Evolutionary conservation across 1,284 basidiomycete species (phyloP).

Genomic region (Trichosporon inkin): DNA sequence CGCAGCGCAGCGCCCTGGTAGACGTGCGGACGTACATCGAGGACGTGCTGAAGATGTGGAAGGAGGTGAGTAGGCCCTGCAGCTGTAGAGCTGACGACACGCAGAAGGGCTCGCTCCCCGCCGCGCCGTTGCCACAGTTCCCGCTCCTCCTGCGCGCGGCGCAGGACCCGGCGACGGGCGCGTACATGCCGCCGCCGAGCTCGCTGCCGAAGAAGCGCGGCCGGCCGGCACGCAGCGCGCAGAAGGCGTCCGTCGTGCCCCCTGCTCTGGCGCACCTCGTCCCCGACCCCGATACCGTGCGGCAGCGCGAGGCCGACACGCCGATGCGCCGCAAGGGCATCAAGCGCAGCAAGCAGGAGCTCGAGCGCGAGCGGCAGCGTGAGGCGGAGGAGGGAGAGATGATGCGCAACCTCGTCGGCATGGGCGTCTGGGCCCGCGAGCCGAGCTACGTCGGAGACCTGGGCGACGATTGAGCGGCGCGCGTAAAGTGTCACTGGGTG

Average conservation of each 20-base stretch:
- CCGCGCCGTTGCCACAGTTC: slow-evolving; percentile 17
- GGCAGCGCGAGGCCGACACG: slow-evolving; percentile 16
- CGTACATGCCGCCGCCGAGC: slow-evolving; percentile 13
- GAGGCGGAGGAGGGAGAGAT: slow-evolving; percentile 28
- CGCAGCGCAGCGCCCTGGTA: slow-evolving; percentile 7
- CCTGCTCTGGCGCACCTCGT: slow-evolving; percentile 22
- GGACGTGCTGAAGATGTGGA: slow-evolving; percentile 21
- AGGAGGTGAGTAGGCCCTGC: slow-evolving; percentile 18
- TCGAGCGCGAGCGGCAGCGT: slow-evolving; percentile 25
- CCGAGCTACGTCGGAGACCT: neutral
- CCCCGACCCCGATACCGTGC: slow-evolving; percentile 17
- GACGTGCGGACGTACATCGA: slow-evolving; percentile 22
- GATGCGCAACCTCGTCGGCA: slow-evolving; percentile 23
- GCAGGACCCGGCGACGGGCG: neutral
- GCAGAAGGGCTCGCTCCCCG: slow-evolving; percentile 23
- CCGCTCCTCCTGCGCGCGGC: slow-evolving; percentile 7
- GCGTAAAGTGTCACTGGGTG: too few relatives aligned
- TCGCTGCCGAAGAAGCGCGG: slow-evolving; percentile 25
- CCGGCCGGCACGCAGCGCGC: slow-evolving; percentile 20
- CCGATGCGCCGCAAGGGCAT: slow-evolving; percentile 29
- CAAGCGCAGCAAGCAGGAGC: slow-evolving; percentile 26
- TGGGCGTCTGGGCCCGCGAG: slow-evolving; percentile 21
- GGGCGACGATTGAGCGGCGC: neutral
- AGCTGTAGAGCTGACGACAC: neutral
- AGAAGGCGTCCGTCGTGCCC: slow-evolving; percentile 20